Evolutionary conservation across 2,329 filamentous ascomycete species (phyloP), one percentile per base, ranked within the genome.

Genomic region (Catunica adiposa): DNA sequence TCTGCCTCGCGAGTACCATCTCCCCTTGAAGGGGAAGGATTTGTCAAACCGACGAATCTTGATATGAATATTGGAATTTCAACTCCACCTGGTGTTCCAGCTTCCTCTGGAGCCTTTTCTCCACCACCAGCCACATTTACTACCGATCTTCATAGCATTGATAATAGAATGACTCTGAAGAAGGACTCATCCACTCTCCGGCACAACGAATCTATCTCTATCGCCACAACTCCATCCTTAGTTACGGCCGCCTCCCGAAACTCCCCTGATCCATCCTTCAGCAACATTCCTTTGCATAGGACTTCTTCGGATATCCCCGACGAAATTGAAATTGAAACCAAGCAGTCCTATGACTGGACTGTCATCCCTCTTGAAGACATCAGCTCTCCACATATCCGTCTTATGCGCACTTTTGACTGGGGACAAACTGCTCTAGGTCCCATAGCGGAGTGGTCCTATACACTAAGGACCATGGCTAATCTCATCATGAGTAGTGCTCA

Each of bases 401-500:
- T 90, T 61, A 82, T 83, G 17, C 78, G 84, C 38, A 80, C 77
- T 40, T 66, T 83, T 37, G 82, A 89, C 64, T 94, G 86, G 87
- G 76, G 76, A 1, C 71, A 76, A 0, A 92, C 86, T 1, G 71
- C 81, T 3, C 71, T 92, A 1, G 86, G 87, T 0, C 83, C 86
- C 0, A 87, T 92, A 20, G 82, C 86, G 60, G 69, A 73, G 51
- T 94, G 86, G 86, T 71, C 76, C 1, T 69, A 77, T 29, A 84
- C 89, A 62, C 69, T 92, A 51, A 77, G 87, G 55, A 78, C 80
- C 60, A 86, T 89, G 81, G 83, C 84, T 52, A 90, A 89, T 65
- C 68, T 90, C 46, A 80, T 94, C 61, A 89, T 92, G 84, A 83
- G 78, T 14, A 84, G 79, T 58, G 84, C 84, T 9, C 80, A 88